Evolutionary conservation across 306 rosid genomes (phyloP).

Genomic region (Quercus variabilis): DNA sequence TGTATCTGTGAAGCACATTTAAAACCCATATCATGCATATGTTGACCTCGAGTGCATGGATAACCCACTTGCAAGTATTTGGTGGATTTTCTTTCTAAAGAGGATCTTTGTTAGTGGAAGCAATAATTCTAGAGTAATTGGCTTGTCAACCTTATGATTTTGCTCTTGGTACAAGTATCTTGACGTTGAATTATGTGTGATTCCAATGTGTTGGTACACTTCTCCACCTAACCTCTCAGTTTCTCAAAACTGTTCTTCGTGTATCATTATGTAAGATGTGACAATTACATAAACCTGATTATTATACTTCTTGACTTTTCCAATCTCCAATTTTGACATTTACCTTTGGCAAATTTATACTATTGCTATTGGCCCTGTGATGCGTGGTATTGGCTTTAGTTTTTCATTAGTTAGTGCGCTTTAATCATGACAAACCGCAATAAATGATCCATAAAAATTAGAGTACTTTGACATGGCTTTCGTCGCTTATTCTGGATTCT

Average conservation of each 20-base stretch:
- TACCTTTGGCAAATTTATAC: constrained; percentile 18
- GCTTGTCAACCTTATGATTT: constrained; percentile 7
- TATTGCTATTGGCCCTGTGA: constrained; percentile 19
- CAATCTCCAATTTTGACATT: constrained; percentile 14
- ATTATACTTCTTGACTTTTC: constrained; percentile 25
- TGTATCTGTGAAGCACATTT: background rate
- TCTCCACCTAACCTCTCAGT: background rate
- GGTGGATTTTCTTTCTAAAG: constrained; percentile 23
- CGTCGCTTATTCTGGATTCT: constrained; percentile 43
- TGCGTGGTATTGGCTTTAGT: constrained; percentile 32
- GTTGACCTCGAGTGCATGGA: constrained; percentile 15
- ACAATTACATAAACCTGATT: constrained; percentile 29
- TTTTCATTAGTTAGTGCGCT: constrained; percentile 47
- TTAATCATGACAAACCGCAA: constrained; percentile 39
- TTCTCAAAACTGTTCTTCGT: constrained; percentile 3
- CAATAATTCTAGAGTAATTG: constrained; percentile 18
- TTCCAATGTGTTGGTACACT: constrained; percentile 7
- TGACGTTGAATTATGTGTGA: background rate
- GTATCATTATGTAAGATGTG: constrained; percentile 20
- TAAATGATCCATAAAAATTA: constrained; percentile 8
- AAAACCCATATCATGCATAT: constrained; percentile 4
- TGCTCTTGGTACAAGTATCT: background rate
- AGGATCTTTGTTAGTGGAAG: constrained; percentile 34
- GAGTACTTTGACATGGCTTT: constrained; percentile 30
- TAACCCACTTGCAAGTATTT: constrained; percentile 14